A percentile compares a stretch with the other conserved stretches of the same genome.
Conservation (phyloP, 495 filamentous ascomycete species). For the Hypoxylon perforatum region DNA sequence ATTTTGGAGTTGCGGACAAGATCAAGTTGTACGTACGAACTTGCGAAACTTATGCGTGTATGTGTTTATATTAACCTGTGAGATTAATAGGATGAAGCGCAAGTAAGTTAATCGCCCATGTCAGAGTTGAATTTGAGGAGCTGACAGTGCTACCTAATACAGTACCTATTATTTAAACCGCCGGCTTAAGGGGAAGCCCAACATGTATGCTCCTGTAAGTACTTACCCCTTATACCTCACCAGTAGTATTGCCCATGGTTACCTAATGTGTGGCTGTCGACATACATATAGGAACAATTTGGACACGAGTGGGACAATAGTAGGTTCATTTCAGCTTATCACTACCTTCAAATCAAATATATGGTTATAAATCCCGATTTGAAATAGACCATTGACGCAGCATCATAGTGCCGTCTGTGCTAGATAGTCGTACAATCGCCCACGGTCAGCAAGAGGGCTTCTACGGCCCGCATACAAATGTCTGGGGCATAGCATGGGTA, state of each 20-base stretch:
- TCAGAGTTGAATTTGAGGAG: not conserved
- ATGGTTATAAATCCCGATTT: not conserved
- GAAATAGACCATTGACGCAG: not conserved
- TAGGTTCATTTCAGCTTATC: not conserved
- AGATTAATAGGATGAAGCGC: conserved; percentile 9
- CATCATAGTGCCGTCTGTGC: not conserved
- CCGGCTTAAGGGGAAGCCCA: not conserved
- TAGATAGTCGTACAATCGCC: conserved; percentile 5
- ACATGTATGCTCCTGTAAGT: conserved; percentile 30
- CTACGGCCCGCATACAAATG: conserved; percentile 35
- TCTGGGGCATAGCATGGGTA: conserved; percentile 38
- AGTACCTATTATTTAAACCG: conserved; percentile 10
- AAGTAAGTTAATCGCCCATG: conserved; percentile 3
- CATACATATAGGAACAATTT: conserved; percentile 32
- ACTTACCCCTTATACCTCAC: not conserved
- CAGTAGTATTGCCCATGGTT: not conserved
- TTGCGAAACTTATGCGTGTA: not conserved
- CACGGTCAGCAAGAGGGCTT: conserved; percentile 14
- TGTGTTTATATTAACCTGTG: not conserved
- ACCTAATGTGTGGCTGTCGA: conserved; percentile 4
- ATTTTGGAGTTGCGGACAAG: conserved; percentile 11
- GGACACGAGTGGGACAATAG: conserved; percentile 32
- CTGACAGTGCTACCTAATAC: not conserved
- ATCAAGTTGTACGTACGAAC: conserved; percentile 12
- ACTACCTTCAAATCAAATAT: not conserved